Base-by-base conservation (phyloP, 2,329 filamentous ascomycete species). In the Tricladium varicosporioides region DNA sequence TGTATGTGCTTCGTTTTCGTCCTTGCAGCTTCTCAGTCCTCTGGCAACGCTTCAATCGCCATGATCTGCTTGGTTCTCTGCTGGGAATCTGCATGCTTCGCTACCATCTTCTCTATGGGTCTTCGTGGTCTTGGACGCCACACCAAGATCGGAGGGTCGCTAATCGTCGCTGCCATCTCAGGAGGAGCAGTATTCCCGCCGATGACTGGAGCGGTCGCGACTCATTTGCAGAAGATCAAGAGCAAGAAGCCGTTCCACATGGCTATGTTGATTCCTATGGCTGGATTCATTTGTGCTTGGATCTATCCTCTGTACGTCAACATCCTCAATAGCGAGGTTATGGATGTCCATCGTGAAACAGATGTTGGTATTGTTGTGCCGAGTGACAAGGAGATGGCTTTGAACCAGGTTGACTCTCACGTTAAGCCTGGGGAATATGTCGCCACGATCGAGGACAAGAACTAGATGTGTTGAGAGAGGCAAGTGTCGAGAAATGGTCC, bases 31-130 rank as follows among this genome's bases (percentile, higher is more conserved):
- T 59, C 80, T 62, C 77, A 77, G 0, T 71, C 77, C 56, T 63
- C 71, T 7, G 76, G 73, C 15, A 74, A 78, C 63, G 71, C 69
- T 1, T 80, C 79, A 48, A 73, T 84, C 60, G 75, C 78, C 5
- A 84, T 91, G 78, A 79, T 91, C 42, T 88, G 83, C 70, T 60
- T 90, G 7, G 84, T 86, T 4, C 77, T 92, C 16, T 91, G 91
- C 75, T 92, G 91, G 72, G 89, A 91, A 73, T 87, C 82, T 9
- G 88, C 90, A 69, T 88, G 86, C 70, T 92, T 92, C 77, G 88
- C 89, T 0, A 91, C 88, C n/a, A 92, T 92, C 67, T 84, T 92
- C 22, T 88, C 88, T 0, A 77, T 92, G 1, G 87, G 87, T 10
- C 89, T 92, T 77, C 81, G 88, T 31, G 88, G 88, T 2, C 78